Conservation (phyloP, 1,284 basidiomycete genomes). For the Coniferiporia sulphurascens region DNA sequence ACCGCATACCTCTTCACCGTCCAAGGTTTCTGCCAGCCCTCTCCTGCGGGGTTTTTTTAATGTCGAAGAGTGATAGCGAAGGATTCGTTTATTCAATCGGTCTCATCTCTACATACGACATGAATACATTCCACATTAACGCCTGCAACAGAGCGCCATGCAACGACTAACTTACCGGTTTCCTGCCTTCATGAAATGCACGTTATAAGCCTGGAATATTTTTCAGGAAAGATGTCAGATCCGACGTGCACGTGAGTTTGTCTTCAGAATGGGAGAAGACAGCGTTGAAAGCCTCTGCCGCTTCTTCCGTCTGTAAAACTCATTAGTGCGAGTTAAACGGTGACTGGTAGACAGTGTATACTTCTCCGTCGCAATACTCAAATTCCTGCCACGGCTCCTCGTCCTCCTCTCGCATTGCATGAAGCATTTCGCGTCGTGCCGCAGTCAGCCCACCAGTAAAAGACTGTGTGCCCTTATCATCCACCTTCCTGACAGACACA, state of each 20-base stretch:
- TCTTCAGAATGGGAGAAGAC: slow-evolving; percentile 57
- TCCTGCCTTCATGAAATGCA: neutral
- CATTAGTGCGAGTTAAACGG: slow-evolving; percentile 13
- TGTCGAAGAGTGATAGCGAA: no score
- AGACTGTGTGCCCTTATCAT: slow-evolving; percentile 47
- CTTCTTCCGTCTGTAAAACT: slow-evolving; percentile 46
- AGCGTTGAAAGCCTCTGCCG: slow-evolving; percentile 50
- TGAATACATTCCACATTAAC: no score
- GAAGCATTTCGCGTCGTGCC: slow-evolving; percentile 54
- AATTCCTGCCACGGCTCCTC: slow-evolving; percentile 65
- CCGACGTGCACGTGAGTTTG: slow-evolving; percentile 52
- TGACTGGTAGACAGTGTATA: slow-evolving; percentile 30
- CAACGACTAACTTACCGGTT: no score
- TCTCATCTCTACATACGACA: no score
- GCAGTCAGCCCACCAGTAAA: slow-evolving; percentile 54
- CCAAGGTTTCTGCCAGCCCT: no score
- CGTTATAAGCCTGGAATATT: slow-evolving; percentile 51
- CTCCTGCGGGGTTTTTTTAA: no score
- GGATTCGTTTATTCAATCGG: no score
- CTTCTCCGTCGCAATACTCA: slow-evolving; percentile 59
- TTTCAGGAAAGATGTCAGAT: slow-evolving; percentile 56
- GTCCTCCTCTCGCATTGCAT: slow-evolving; percentile 63
- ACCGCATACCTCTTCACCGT: no score
- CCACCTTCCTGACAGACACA: slow-evolving; percentile 62
- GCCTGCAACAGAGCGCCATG: no score